These are phyloP conservation scores for Persicaria tinctoria DNA, from an alignment of 148 eudicot species.

Conservation along the genomic window DNA sequence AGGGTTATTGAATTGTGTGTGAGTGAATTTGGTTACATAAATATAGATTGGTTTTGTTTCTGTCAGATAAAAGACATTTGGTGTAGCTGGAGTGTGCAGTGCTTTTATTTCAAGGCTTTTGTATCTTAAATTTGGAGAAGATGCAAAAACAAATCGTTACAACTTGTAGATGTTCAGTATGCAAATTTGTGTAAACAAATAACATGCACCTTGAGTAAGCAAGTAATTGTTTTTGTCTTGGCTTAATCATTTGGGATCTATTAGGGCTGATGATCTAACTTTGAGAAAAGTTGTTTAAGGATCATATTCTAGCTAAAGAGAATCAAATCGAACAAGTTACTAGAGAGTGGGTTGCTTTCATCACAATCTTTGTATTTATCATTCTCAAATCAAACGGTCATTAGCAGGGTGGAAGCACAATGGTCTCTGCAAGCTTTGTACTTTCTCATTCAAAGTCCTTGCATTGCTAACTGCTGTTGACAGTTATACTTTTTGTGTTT, in stretches of 20 bases:
- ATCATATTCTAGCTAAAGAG: background rate
- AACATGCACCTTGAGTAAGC: slow-evolving; percentile 3
- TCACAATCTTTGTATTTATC: background rate
- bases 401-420: background rate
- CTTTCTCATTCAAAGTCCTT: background rate
- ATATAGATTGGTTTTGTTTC: too few relatives aligned
- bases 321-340: background rate
- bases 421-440: background rate
- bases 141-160: background rate
- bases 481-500: background rate
- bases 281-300: background rate
- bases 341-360: background rate
- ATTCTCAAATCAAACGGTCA: background rate
- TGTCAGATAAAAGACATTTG: background rate
- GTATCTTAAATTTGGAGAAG: background rate
- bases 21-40: background rate
- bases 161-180: background rate
- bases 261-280: background rate
- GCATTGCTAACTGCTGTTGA: background rate
- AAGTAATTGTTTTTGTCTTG: background rate
- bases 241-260: background rate
- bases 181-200: background rate
- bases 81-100: background rate
- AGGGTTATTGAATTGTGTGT: background rate
- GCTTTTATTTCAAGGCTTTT: background rate